A percentile compares a stretch with the other conserved stretches of the same genome.
Evolutionary conservation across 2,329 filamentous ascomycete species (phyloP).

Genomic region (Diatrype stigma): DNA sequence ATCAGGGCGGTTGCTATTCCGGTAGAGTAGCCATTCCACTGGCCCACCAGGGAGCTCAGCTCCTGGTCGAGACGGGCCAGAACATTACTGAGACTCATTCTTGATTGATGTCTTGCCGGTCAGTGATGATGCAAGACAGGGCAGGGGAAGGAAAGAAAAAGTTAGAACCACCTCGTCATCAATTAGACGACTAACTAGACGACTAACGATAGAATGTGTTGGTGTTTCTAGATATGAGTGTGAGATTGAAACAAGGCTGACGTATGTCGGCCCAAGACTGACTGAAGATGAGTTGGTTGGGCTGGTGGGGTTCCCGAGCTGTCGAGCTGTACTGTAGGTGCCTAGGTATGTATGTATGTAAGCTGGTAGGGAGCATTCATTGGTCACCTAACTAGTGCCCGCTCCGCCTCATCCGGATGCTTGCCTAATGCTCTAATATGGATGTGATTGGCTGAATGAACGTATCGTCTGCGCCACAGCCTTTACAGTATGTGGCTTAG

Average conservation of each 20-base stretch:
- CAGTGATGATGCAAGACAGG: not conserved
- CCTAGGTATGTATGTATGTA: not conserved
- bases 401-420: too few species aligned
- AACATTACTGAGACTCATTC: slow-evolving; percentile 44
- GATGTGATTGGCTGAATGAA: too few species aligned
- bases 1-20: slow-evolving; percentile 63
- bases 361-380: too few species aligned
- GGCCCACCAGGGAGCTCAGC: slow-evolving; percentile 64
- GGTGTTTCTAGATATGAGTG: not conserved
- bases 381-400: too few species aligned
- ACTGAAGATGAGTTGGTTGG: not conserved
- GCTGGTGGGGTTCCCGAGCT: not conserved
- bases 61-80: slow-evolving; percentile 68
- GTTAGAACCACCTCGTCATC: not conserved
- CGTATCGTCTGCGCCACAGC: too few species aligned
- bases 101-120: slow-evolving; percentile 7
- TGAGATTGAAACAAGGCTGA: not conserved
- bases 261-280: not conserved
- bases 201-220: not conserved
- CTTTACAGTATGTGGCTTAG: not conserved
- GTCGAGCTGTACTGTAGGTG: not conserved
- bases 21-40: slow-evolving; percentile 82
- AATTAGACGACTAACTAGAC: not conserved
- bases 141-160: not conserved
- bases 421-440: too few species aligned